Conservation (phyloP, 441 rosid species). For the Populus tomentosa region DNA sequence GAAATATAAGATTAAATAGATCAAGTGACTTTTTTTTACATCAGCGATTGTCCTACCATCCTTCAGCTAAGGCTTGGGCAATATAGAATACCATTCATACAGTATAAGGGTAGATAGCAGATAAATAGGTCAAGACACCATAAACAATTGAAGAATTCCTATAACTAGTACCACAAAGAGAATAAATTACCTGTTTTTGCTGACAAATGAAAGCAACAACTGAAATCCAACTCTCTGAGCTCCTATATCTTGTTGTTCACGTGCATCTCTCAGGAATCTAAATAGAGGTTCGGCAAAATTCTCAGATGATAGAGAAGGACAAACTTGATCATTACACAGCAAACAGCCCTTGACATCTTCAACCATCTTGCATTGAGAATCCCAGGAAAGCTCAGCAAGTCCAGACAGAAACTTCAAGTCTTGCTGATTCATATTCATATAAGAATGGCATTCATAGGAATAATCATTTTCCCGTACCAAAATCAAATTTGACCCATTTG, state of each 20-base stretch:
- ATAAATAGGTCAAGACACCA: neutral
- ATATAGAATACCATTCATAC: neutral
- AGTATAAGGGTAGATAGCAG: neutral
- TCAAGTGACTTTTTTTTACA: neutral
- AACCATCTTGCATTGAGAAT: conserved; percentile 3
- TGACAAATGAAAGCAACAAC: conserved; percentile 43
- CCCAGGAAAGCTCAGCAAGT: conserved; percentile 53
- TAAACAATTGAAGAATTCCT: neutral
- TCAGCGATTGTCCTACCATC: neutral
- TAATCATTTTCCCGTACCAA: conserved; percentile 28
- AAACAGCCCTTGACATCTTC: conserved; percentile 23
- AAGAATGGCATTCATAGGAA: conserved; percentile 20
- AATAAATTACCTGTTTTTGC: conserved; percentile 41
- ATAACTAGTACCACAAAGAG: neutral
- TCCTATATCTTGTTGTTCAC: conserved; percentile 35
- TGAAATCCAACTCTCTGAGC: conserved; percentile 50
- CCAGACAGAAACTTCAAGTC: conserved; percentile 38
- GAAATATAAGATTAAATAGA: neutral
- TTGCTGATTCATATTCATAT: conserved; percentile 18
- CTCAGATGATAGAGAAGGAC: conserved; percentile 35
- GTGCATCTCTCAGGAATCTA: conserved; percentile 49
- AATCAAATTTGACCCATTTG: conserved; percentile 15
- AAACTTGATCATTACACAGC: conserved; percentile 31
- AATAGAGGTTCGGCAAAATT: conserved; percentile 50
- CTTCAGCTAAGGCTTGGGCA: neutral